These are phyloP conservation scores for Dendrobium chrysotoxum DNA, from an alignment of 106 monocot genomes.

Conservation along the genomic window DNA sequence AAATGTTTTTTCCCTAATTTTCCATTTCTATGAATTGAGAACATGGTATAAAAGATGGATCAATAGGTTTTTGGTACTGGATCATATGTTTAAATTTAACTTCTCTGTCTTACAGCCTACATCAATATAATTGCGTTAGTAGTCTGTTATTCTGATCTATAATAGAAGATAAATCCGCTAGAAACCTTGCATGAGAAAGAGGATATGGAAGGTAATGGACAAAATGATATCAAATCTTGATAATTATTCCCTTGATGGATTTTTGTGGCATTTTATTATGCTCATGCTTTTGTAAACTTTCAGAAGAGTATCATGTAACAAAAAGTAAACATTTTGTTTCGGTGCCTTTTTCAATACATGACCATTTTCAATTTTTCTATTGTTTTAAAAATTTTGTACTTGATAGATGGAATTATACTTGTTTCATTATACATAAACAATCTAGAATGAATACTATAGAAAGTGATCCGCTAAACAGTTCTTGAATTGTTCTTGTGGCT, in stretches of 20 bases:
- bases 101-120: not conserved
- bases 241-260: not conserved
- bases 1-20: not conserved
- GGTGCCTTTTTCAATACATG: not conserved
- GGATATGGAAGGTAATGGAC: not conserved
- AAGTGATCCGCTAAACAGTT: too few relatives aligned
- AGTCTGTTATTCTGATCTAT: too few relatives aligned
- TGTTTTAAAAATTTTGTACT: not conserved
- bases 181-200: not conserved
- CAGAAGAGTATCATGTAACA: not conserved
- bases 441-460: not conserved
- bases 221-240: not conserved
- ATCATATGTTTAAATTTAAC: not conserved
- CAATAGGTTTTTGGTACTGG: not conserved
- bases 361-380: not conserved
- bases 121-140: too few relatives aligned
- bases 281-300: not conserved
- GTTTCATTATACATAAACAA: not conserved
- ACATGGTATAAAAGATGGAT: not conserved
- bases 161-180: not conserved
- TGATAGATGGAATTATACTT: not conserved
- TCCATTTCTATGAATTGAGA: not conserved
- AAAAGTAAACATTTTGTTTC: not conserved
- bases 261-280: slow-evolving; percentile 3
- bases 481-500: too few relatives aligned